Base-by-base conservation (phyloP, 2,329 filamentous ascomycete genomes). In the Aspergillus hiratsukae region DNA sequence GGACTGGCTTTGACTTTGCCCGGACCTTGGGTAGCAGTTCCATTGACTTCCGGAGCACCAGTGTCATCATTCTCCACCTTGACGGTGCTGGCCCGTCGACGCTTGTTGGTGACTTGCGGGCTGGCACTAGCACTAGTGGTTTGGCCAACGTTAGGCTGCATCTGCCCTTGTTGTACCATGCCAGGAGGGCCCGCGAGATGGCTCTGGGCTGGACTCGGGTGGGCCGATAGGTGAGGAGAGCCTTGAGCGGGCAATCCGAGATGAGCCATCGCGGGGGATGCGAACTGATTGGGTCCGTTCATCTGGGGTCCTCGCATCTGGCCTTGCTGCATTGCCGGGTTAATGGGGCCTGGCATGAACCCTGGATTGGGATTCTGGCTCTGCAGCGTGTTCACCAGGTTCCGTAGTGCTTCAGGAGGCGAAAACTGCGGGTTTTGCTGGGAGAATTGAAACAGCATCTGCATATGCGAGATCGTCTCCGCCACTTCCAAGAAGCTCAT, bases 391-490 rank as follows among this genome's bases (percentile, higher is more conserved):
- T 70, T 73, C 53, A 82, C 80, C 52, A 84, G 78, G 40, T 77
- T 75, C 46, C 79, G 74, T 54, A 87, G 72, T n/a, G 83, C 81
- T 61, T 84, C 77, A 21, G 76, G 73, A 3, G 84, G 81, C 28
- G 78, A 77, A 54, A 85, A 66, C 21, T 79, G 75, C 4, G 76
- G 75, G 61, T 83, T 77, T 50, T 80, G 75, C 55, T 82, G 78
- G 25, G 81, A 81, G 61, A 80, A 83, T 51, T 78, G 76, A 73
- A 87, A 85, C 35, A 87, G 71, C 57, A 80, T 77, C 56, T 80
- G 80, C 85, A 88, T 87, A 61, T 82, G 78, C 53, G 82, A 84
- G 68, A 87, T 81, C 29, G 84, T 86, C 70, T 88, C 86, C 57
- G 82, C 83, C 58, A 87, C 80, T 79, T 88, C 85, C 59, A 88